These are phyloP conservation scores for Daldinia childiae DNA, from an alignment of 495 filamentous ascomycete genomes.

Conservation along the genomic window DNA sequence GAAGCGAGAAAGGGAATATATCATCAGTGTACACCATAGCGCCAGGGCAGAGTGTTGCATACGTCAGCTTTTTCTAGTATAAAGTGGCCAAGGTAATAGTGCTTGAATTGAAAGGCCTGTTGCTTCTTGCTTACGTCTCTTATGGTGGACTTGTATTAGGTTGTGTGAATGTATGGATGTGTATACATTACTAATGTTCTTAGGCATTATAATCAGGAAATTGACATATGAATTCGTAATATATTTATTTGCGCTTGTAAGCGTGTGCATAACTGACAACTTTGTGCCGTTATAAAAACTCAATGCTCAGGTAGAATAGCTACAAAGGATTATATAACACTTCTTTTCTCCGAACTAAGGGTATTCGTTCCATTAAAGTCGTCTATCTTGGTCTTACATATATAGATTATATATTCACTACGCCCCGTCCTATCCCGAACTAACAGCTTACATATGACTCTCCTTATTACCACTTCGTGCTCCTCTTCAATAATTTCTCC, in stretches of 20 bases:
- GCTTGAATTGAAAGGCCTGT: not conserved
- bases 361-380: slow-evolving; percentile 3
- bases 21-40: not conserved
- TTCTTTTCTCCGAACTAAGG: not conserved
- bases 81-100: not conserved
- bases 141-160: not conserved
- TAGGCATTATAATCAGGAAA: not conserved
- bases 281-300: too few species aligned
- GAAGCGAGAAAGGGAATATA: not conserved
- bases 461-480: not conserved
- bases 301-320: not conserved
- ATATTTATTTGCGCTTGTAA: too few species aligned
- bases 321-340: too few species aligned
- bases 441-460: not conserved
- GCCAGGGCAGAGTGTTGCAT: not conserved
- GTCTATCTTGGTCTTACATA: not conserved
- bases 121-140: not conserved
- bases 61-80: slow-evolving; percentile 2
- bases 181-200: not conserved
- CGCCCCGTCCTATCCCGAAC: not conserved
- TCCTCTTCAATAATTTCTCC: not conserved
- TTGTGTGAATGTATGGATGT: not conserved
- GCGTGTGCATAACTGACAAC: too few species aligned
- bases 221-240: not conserved
- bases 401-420: not conserved